These are phyloP conservation scores for Boletus bicolor DNA, from an alignment of 768 basidiomycete species.

Conservation along the genomic window DNA sequence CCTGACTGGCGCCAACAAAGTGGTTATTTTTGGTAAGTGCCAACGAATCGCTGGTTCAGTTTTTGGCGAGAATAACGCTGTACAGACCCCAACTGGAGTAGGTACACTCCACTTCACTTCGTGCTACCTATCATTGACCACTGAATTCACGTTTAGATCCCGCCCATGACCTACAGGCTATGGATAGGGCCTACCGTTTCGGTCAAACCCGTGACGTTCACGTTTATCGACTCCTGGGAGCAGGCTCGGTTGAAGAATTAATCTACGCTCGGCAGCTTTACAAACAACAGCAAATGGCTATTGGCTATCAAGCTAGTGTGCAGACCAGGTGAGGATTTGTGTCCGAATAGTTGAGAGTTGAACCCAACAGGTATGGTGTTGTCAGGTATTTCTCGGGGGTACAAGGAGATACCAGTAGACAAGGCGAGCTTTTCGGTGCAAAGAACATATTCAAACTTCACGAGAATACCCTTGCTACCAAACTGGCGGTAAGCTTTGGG, in stretches of 20 bases:
- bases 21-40: constrained; percentile 78
- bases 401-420: constrained; percentile 68
- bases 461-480: constrained; percentile 66
- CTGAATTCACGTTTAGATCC: constrained; percentile 61
- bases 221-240: constrained; percentile 80
- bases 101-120: constrained; percentile 35
- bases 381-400: constrained; percentile 77
- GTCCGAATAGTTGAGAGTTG: neutral
- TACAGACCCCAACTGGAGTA: constrained; percentile 93
- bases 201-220: constrained; percentile 85
- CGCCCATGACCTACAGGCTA: constrained; percentile 90
- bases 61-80: neutral
- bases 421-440: constrained; percentile 83
- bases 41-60: neutral
- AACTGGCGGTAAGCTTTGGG: constrained; percentile 54
- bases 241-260: constrained; percentile 83
- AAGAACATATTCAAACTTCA: constrained; percentile 83
- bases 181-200: constrained; percentile 83
- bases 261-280: constrained; percentile 89
- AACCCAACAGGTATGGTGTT: neutral
- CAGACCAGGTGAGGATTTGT: constrained; percentile 62
- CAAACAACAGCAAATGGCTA: constrained; percentile 93
- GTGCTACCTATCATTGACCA: neutral
- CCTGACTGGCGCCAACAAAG: constrained; percentile 89
- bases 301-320: constrained; percentile 78